A percentile compares a stretch with the other conserved stretches of the same genome.
These are phyloP conservation scores for Suhomyces sp. DNA, from an alignment of 805 yeast genomes.

Conservation along the genomic window DNA sequence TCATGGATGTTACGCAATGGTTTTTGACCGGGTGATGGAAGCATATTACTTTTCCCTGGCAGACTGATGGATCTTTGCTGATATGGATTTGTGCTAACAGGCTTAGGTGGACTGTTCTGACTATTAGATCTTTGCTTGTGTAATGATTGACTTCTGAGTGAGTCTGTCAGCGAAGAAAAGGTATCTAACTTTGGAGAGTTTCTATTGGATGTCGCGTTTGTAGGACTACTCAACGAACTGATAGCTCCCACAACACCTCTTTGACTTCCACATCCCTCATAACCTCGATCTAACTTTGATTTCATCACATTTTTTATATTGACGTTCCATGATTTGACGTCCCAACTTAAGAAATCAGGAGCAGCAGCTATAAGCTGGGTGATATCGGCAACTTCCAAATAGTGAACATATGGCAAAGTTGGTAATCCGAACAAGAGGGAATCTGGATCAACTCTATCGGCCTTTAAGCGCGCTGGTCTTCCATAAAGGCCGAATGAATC, in stretches of 20 bases:
- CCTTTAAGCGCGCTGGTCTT: conserved; percentile 44
- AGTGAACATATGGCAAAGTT: conserved; percentile 45
- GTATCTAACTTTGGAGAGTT: neutral
- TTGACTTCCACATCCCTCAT: conserved; percentile 74
- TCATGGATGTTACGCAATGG: conserved; percentile 5
- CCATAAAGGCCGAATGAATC: conserved; percentile 47
- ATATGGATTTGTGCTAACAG: neutral
- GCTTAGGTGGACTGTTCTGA: neutral
- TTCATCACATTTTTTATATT: conserved; percentile 31
- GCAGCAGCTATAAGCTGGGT: conserved; percentile 15
- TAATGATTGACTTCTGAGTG: neutral
- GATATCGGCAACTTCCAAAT: conserved; percentile 36
- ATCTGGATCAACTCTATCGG: conserved; percentile 41
- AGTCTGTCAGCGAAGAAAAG: too few relatives aligned
- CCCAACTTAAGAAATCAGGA: conserved; percentile 35
- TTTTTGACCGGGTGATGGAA: neutral
- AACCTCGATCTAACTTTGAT: conserved; percentile 46
- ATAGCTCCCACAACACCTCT: conserved; percentile 63
- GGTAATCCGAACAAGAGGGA: conserved; percentile 46
- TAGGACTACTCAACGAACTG: conserved; percentile 47
- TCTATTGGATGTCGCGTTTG: conserved; percentile 15
- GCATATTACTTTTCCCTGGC: neutral
- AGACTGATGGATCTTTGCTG: neutral
- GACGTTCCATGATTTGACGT: conserved; percentile 33
- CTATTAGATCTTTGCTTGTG: neutral